Conservation (phyloP, 2,329 filamentous ascomycete species). For the Ophiostoma angusticollis region DNA sequence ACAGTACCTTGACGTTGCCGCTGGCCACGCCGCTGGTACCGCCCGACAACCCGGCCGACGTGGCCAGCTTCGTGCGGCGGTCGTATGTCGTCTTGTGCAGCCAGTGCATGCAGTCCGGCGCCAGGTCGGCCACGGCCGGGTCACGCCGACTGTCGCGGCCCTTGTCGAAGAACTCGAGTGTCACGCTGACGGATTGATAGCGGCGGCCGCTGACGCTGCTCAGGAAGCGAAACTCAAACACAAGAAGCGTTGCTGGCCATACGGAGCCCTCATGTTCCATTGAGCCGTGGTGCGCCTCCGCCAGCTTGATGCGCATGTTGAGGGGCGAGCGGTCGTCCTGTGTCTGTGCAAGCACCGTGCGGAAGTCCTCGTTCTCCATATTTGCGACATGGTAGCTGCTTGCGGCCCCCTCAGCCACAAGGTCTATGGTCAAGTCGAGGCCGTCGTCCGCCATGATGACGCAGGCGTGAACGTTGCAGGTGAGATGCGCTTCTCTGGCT, state of each 20-base stretch:
- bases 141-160: not conserved
- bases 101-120: slow-evolving; percentile 7
- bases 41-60: not conserved
- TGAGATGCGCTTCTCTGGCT: no score
- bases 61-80: not conserved
- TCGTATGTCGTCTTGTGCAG: slow-evolving; percentile 8
- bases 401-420: not conserved
- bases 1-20: not conserved
- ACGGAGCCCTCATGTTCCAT: slow-evolving; percentile 3
- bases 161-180: slow-evolving; percentile 7
- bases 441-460: slow-evolving; percentile 5
- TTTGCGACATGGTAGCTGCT: slow-evolving; percentile 3
- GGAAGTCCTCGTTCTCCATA: not conserved
- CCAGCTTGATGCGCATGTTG: slow-evolving; percentile 3
- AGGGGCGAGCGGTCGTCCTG: slow-evolving; percentile 3
- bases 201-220: not conserved
- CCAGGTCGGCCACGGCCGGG: slow-evolving; percentile 1
- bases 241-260: slow-evolving; percentile 4
- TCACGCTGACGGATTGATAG: slow-evolving; percentile 1
- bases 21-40: not conserved
- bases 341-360: slow-evolving; percentile 2
- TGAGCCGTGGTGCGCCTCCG: slow-evolving; percentile 6
- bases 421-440: slow-evolving; percentile 1
- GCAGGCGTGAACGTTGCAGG: no score
- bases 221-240: slow-evolving; percentile 7